Conservation (phyloP, 129 eudicot species). For the Tagetes erecta region DNA sequence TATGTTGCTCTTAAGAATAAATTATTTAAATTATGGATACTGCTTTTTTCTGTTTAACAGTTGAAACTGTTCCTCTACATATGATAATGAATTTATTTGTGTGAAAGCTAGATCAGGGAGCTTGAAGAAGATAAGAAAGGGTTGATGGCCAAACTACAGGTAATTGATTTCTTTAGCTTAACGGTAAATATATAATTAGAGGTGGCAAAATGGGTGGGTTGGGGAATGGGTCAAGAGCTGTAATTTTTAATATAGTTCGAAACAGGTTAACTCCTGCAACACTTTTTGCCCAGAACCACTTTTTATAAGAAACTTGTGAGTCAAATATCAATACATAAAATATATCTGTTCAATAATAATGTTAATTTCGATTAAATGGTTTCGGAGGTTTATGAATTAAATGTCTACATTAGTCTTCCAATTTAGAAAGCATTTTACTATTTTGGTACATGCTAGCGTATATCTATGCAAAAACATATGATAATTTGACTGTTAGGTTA, state of each 20-base stretch:
- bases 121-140: slow-evolving; percentile 97
- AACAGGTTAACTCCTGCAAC: background rate
- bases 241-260: background rate
- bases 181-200: background rate
- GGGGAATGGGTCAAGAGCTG: background rate
- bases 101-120: slow-evolving; percentile 91
- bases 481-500: background rate
- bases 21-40: background rate
- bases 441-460: slow-evolving; percentile 8
- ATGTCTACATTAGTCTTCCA: background rate
- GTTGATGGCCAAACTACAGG: slow-evolving; percentile 82
- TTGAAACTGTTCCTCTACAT: slow-evolving; percentile 19
- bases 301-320: background rate
- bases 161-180: slow-evolving; percentile 29
- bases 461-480: slow-evolving; percentile 13
- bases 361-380: background rate
- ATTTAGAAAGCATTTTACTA: background rate
- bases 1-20: background rate
- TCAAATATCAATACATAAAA: background rate
- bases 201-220: background rate
- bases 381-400: background rate
- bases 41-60: slow-evolving; percentile 9
- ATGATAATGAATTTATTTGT: slow-evolving; percentile 24
- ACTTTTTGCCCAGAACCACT: background rate
- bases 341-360: background rate